Evolutionary conservation across 257 asterid species (phyloP).

Genomic region (Ocimum tenuiflorum): DNA sequence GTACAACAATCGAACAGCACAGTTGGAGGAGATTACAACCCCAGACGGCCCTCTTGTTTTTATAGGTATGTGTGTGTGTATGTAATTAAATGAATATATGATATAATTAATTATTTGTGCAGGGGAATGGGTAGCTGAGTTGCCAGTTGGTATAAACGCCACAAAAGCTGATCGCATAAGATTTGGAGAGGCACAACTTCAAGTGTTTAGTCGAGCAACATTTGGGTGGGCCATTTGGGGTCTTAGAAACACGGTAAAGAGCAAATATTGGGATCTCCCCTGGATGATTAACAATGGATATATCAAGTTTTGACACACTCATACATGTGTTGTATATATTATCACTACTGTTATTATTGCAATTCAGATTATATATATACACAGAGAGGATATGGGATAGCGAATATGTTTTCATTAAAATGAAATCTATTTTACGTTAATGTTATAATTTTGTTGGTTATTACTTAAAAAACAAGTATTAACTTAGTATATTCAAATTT

Average conservation of each 20-base stretch:
- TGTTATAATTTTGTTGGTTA: too few relatives aligned
- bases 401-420: too few relatives aligned
- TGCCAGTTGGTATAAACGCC: slow-evolving; percentile 30
- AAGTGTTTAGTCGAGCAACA: slow-evolving; percentile 46
- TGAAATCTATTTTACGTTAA: too few relatives aligned
- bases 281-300: slow-evolving; percentile 66
- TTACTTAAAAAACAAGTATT: too few relatives aligned
- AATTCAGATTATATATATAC: too few relatives aligned
- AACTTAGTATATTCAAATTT: too few relatives aligned
- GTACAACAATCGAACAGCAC: slow-evolving; percentile 28
- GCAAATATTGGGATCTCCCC: slow-evolving; percentile 41
- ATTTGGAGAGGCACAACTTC: slow-evolving; percentile 39
- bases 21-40: slow-evolving; percentile 28
- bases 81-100: too few relatives aligned
- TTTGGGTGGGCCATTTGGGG: slow-evolving; percentile 78
- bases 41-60: slow-evolving; percentile 53
- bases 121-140: slow-evolving; percentile 78
- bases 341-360: too few relatives aligned
- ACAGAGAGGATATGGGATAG: too few relatives aligned
- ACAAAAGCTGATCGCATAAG: slow-evolving; percentile 36
- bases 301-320: slow-evolving; percentile 36
- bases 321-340: too few relatives aligned
- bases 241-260: slow-evolving; percentile 38
- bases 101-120: too few relatives aligned
- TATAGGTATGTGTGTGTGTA: slow-evolving; percentile 31